phyloP scores from a whole-genome alignment of 805 yeast genomes.

The Ogataea ramenticola region DNA sequence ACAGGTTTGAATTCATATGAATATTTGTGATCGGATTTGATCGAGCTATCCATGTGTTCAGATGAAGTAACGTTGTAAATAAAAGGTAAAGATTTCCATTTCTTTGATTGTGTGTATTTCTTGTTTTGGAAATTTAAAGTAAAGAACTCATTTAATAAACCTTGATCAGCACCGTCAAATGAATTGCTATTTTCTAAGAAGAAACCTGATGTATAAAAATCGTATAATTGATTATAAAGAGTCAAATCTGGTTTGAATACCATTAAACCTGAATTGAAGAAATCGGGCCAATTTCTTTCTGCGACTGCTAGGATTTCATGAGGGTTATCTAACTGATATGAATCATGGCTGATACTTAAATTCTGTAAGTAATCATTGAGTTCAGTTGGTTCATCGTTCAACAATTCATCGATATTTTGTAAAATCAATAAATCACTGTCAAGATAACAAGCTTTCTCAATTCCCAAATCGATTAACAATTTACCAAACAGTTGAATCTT shows the following conservation, averaged over 20 bases:
- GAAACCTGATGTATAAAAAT: slow-evolving; percentile 16
- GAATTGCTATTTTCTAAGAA: slow-evolving; percentile 13
- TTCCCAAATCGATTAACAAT: slow-evolving; percentile 39
- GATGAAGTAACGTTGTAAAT: slow-evolving; percentile 66
- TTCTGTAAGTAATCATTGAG: not conserved
- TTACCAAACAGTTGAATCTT: slow-evolving; percentile 32
- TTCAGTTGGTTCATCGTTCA: slow-evolving; percentile 3
- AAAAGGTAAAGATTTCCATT: slow-evolving; percentile 75
- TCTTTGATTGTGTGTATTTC: slow-evolving; percentile 2
- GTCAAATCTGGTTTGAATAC: slow-evolving; percentile 44
- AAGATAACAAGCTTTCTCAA: slow-evolving; percentile 46
- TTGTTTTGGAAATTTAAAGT: slow-evolving; percentile 12
- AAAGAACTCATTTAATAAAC: slow-evolving; percentile 73
- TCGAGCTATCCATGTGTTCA: not conserved
- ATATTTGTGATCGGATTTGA: slow-evolving; percentile 15
- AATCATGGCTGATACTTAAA: not conserved
- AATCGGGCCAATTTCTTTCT: slow-evolving; percentile 90
- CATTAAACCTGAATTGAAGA: slow-evolving; percentile 77
- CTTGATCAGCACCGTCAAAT: slow-evolving; percentile 93
- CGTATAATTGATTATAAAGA: slow-evolving; percentile 34
- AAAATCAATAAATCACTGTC: slow-evolving; percentile 53
- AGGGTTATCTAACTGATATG: not conserved
- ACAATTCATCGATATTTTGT: slow-evolving; percentile 28
- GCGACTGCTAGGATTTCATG: slow-evolving; percentile 48
- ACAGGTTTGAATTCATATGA: slow-evolving; percentile 31